Conservation (phyloP, 345 rosid species). For the Eucalyptus lansdowneana region DNA sequence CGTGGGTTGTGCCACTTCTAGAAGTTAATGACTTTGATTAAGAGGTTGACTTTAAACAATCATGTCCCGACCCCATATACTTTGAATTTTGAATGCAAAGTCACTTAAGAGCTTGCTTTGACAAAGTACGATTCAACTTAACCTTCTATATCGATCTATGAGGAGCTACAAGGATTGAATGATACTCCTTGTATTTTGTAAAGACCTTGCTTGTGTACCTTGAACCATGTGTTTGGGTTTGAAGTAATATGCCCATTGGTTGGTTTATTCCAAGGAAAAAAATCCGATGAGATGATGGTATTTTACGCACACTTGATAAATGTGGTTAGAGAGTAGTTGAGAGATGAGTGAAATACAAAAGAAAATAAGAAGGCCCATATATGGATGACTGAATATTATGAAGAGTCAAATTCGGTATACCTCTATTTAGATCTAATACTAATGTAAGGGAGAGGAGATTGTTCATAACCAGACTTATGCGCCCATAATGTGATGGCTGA, state of each 20-base stretch:
- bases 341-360: background rate
- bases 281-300: background rate
- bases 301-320: background rate
- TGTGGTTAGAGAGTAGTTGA: background rate
- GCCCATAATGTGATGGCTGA: background rate
- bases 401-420: background rate
- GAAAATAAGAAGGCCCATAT: background rate
- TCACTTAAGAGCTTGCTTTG: background rate
- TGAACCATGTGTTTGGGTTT: background rate
- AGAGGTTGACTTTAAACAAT: background rate
- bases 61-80: background rate
- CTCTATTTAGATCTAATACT: background rate
- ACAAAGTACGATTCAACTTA: background rate
- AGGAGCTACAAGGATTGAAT: background rate
- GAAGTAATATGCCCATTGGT: background rate
- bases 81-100: background rate
- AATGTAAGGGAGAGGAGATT: background rate
- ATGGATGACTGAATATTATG: background rate
- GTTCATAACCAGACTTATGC: background rate
- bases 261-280: background rate
- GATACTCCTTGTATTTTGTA: background rate
- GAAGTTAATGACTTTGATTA: background rate
- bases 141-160: background rate
- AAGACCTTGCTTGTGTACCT: background rate
- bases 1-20: background rate